Evolutionary conservation across 106 monocot genomes (phyloP), one percentile per base, ranked within the genome.

Genomic region (Platanthera guangdongensis): DNA sequence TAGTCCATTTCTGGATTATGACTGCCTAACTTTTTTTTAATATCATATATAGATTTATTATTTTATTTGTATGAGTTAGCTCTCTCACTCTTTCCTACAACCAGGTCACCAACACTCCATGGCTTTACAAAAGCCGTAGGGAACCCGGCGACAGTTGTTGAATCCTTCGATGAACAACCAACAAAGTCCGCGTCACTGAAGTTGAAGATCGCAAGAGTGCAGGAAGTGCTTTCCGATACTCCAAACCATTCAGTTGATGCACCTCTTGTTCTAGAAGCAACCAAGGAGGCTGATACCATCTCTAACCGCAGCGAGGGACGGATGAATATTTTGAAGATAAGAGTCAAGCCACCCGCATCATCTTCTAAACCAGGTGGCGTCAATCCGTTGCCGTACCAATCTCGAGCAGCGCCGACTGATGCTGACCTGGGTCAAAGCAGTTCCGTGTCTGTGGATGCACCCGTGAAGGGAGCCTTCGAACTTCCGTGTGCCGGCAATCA

Each of bases 401-500:
- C 80, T 77, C 81, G 80, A 15, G 87, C 73, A 25, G 70, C 57
- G 54, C 87, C 45, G 67, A 87, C 88, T 78, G 89, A 89, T 57
- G 60, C 73, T 51, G 92, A 94, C 46, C n/a, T 85, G 22, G 91
- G 92, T 7, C 92, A 86, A 14, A 78, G 83, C 77, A 99, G 90
- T 74, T 94, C 99, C 19, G 85, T 94, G 22, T 99, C 99, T 53
- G 99, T 99, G 47, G 99, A 94, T 87, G 99, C 99, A 9, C 99
- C 99, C 5, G 48, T 72, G 50, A 82, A 77, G 57, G 80, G 51
- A 10, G 30, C 76, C 76, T 77, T 81, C 51, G 89, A 85, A 57
- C 80, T 73, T 25, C 28, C 76, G 1, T 86, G 79, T 59, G 51
- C 75, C 10, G 81, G 71, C 45, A 85, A 82, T 69, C 83, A 88